These are phyloP conservation scores for Nakaseomyces delphensis DNA, from an alignment of 1,139 yeast genomes.

Conservation along the genomic window DNA sequence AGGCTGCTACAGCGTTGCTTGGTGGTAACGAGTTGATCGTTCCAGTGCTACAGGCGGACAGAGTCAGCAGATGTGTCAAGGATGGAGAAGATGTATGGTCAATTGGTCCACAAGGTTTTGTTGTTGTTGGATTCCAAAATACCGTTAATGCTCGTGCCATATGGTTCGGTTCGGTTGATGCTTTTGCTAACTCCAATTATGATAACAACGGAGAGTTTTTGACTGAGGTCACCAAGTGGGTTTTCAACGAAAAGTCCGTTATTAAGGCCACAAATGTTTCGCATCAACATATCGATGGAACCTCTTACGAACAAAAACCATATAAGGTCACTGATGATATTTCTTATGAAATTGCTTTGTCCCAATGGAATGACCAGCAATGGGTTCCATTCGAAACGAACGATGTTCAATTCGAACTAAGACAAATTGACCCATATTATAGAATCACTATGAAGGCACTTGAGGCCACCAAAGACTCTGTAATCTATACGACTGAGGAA, in stretches of 20 bases:
- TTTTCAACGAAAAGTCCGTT: constrained; percentile 59
- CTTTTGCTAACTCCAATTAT: constrained; percentile 37
- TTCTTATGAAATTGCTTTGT: constrained; percentile 54
- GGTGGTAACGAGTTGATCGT: constrained; percentile 55
- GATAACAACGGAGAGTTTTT: constrained; percentile 32
- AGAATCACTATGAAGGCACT: constrained; percentile 51
- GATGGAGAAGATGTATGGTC: constrained; percentile 61
- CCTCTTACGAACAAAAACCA: constrained; percentile 38
- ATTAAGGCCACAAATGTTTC: constrained; percentile 47
- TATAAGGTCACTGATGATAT: constrained; percentile 72
- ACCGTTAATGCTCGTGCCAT: constrained; percentile 66
- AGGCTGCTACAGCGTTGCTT: constrained; percentile 44
- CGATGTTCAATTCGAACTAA: constrained; percentile 73
- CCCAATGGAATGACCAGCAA: constrained; percentile 48
- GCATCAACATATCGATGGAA: constrained; percentile 41
- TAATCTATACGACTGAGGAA: constrained; percentile 39
- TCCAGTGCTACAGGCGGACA: constrained; percentile 64
- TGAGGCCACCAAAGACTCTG: constrained; percentile 22
- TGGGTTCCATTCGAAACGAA: constrained; percentile 62
- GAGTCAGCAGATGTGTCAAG: constrained; percentile 48
- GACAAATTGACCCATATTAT: constrained; percentile 92
- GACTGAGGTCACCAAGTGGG: constrained; percentile 62
- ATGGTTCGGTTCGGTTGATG: constrained; percentile 66
- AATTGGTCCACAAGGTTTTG: constrained; percentile 68
- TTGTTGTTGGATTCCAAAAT: constrained; percentile 78